Evolutionary conservation across 192 early-diverging fungal species (phyloP).

Genomic region (Diversispora eburnea): DNA sequence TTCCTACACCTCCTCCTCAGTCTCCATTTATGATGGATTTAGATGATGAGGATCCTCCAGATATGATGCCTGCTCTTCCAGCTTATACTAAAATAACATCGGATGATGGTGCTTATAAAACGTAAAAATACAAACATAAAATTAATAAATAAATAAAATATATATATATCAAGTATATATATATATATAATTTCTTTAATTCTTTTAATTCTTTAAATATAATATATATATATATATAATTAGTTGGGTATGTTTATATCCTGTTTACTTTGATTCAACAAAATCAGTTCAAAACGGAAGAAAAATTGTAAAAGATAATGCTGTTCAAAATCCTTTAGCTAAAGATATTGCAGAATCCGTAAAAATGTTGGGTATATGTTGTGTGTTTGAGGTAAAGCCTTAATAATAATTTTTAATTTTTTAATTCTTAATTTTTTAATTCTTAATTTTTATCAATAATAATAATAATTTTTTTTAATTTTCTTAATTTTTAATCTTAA

Average conservation of each 20-base stretch:
- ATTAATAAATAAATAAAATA: neutral
- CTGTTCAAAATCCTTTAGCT: constrained; percentile 52
- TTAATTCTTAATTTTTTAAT: neutral
- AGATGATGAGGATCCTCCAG: constrained; percentile 7
- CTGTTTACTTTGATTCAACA: constrained; percentile 59
- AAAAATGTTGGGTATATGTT: constrained; percentile 49
- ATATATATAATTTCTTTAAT: neutral
- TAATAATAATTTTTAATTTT: neutral
- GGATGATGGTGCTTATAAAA: constrained; percentile 16
- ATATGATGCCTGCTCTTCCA: neutral
- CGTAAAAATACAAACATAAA: constrained; percentile 11
- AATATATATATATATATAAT: neutral
- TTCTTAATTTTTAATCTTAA: neutral
- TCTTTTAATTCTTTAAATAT: neutral
- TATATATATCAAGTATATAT: neutral
- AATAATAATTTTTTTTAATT: neutral
- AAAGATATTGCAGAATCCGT: constrained; percentile 57
- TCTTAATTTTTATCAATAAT: neutral
- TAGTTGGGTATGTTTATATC: constrained; percentile 68
- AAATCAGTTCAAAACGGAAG: constrained; percentile 55
- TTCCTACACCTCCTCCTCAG: neutral
- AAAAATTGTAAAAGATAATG: constrained; percentile 42
- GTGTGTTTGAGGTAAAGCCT: constrained; percentile 54
- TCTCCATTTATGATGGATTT: neutral
- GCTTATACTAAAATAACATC: neutral